Conservation (phyloP, 306 rosid species). For the Medicago arabica region DNA sequence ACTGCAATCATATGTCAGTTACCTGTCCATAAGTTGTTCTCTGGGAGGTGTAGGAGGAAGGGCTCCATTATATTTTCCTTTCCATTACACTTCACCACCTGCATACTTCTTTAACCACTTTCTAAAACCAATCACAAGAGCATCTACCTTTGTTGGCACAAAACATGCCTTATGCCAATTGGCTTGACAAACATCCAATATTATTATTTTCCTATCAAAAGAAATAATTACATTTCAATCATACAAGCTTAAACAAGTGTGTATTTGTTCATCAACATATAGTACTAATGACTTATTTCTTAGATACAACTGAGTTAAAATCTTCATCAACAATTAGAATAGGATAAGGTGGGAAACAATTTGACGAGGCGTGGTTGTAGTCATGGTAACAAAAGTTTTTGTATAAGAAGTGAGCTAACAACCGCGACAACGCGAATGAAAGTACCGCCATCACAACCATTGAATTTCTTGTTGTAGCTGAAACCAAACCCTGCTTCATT, state of each 20-base stretch:
- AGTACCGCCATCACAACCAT: constrained; percentile 63
- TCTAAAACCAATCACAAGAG: constrained; percentile 77
- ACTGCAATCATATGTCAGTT: constrained; percentile 29
- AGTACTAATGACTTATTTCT: too few species aligned
- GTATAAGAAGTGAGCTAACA: constrained; percentile 77
- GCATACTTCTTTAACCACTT: constrained; percentile 86
- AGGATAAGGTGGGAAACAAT: background rate
- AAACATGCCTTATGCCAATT: constrained; percentile 91
- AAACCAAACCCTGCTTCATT: constrained; percentile 52
- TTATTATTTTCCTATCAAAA: constrained; percentile 68
- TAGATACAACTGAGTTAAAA: too few species aligned
- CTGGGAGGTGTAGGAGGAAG: constrained; percentile 84
- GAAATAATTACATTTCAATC: constrained; percentile 19
- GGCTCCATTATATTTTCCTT: constrained; percentile 69
- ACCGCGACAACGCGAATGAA: constrained; percentile 70
- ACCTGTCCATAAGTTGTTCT: constrained; percentile 91
- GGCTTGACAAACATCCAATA: constrained; percentile 56
- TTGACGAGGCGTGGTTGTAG: constrained; percentile 71
- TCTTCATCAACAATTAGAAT: background rate
- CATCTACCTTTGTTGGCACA: constrained; percentile 88
- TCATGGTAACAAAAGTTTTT: constrained; percentile 83
- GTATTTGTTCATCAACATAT: too few species aligned
- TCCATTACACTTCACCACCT: constrained; percentile 87
- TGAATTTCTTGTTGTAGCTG: constrained; percentile 54
- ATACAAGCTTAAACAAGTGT: too few species aligned